A percentile compares a stretch with the other conserved stretches of the same genome.
Evolutionary conservation across 331 rosid genomes (phyloP).

Genomic region (Ulmus americana): DNA sequence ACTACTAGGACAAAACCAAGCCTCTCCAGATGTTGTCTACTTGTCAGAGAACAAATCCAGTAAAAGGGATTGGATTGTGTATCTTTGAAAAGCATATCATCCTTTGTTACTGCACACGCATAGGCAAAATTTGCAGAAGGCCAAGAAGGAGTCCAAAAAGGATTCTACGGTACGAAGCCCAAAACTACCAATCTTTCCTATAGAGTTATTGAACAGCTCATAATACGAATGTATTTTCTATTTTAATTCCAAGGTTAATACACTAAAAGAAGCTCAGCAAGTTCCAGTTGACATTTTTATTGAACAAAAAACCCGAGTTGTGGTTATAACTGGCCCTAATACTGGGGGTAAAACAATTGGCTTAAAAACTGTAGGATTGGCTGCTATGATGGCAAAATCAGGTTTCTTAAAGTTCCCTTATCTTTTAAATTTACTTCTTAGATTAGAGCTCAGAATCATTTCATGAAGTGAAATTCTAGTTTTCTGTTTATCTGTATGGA

Average conservation of each 20-base stretch:
- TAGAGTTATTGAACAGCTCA: slow-evolving; percentile 15
- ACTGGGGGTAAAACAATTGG: slow-evolving; percentile 95
- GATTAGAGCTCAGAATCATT: background rate
- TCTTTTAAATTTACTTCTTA: background rate
- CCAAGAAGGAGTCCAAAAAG: slow-evolving; percentile 41
- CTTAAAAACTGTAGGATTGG: slow-evolving; percentile 84
- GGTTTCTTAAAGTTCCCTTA: slow-evolving; percentile 35
- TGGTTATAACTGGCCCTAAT: slow-evolving; percentile 91
- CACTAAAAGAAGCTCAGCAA: slow-evolving; percentile 45
- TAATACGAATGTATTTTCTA: slow-evolving; percentile 8
- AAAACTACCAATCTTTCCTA: background rate
- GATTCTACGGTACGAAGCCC: slow-evolving; percentile 38
- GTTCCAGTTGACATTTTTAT: slow-evolving; percentile 82
- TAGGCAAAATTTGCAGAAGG: slow-evolving; percentile 49
- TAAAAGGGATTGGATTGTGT: slow-evolving; percentile 62
- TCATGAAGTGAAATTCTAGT: background rate
- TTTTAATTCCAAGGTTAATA: slow-evolving; percentile 49
- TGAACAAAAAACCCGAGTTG: slow-evolving; percentile 54
- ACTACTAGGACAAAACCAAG: slow-evolving; percentile 34
- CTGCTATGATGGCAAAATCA: slow-evolving; percentile 98
- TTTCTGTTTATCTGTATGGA: background rate
- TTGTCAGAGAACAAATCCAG: slow-evolving; percentile 29
- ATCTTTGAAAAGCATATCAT: slow-evolving; percentile 70
- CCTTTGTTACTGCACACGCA: slow-evolving; percentile 73
- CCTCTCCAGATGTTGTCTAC: slow-evolving; percentile 31